Evolutionary conservation across 169 alveolate species (phyloP).

Genomic region (Eimeria maxima): DNA sequence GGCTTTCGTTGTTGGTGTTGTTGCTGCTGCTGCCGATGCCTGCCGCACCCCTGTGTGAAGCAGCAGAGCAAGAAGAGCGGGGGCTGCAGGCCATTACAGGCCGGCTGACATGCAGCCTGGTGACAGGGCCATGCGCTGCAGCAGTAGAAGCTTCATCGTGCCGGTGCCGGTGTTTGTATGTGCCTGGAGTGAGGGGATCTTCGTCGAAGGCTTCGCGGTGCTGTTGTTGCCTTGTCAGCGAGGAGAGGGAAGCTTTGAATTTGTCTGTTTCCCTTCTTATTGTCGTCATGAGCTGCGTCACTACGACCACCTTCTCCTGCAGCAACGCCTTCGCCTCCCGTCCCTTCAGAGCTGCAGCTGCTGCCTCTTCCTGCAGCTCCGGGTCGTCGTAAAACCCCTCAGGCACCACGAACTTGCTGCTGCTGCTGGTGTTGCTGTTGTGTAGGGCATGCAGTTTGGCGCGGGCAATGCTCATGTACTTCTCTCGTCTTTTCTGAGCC

Average conservation of each 20-base stretch:
- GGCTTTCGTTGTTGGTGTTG: too few relatives aligned
- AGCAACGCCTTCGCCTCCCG: constrained; percentile 30
- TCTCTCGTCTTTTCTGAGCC: background rate
- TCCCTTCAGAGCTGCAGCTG: background rate
- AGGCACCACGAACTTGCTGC: background rate
- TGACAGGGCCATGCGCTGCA: too few relatives aligned
- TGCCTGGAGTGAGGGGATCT: too few relatives aligned
- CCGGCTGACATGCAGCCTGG: too few relatives aligned
- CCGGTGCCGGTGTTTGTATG: too few relatives aligned
- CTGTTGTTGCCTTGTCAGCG: background rate
- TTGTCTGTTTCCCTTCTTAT: background rate
- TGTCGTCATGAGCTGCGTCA: background rate
- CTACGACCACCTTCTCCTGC: background rate
- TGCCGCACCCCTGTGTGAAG: too few relatives aligned
- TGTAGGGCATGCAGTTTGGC: constrained; percentile 10
- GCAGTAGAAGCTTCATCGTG: too few relatives aligned
- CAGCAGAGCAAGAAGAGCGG: too few relatives aligned
- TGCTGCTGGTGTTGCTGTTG: background rate
- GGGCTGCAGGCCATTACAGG: too few relatives aligned
- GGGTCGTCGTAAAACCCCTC: constrained; percentile 25
- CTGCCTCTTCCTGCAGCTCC: constrained; percentile 36
- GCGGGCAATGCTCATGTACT: background rate
- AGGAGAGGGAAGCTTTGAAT: background rate
- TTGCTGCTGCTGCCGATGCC: too few relatives aligned
- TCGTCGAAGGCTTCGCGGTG: too few relatives aligned